Evolutionary conservation across 768 basidiomycete species (phyloP).

Genomic region (Nidularia pulvinata): DNA sequence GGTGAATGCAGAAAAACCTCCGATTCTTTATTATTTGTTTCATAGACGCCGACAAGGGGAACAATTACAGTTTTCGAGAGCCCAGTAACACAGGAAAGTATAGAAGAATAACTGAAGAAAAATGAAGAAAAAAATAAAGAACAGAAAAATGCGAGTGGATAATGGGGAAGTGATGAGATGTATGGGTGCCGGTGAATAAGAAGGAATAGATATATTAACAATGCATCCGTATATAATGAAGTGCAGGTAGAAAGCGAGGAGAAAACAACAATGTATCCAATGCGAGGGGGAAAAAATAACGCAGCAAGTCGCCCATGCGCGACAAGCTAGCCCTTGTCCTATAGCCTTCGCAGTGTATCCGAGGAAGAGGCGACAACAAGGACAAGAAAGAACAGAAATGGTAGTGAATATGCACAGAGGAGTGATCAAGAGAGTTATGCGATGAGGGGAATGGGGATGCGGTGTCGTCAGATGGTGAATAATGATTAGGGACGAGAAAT

Average conservation of each 20-base stretch:
- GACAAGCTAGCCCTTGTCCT: too few relatives aligned
- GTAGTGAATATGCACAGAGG: constrained; percentile 5
- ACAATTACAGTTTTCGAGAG: not conserved
- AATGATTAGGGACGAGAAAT: too few relatives aligned
- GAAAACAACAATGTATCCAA: constrained; percentile 5
- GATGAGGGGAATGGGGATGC: too few relatives aligned
- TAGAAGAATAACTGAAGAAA: not conserved
- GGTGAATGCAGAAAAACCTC: too few relatives aligned
- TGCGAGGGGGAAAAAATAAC: constrained; percentile 9
- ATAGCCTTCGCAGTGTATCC: too few relatives aligned
- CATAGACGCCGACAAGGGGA: not conserved
- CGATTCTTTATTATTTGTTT: not conserved
- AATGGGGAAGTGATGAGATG: constrained; percentile 1
- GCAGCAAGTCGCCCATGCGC: constrained; percentile 1
- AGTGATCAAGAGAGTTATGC: too few relatives aligned
- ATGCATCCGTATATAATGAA: not conserved
- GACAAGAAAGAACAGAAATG: constrained; percentile 5
- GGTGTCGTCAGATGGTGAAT: too few relatives aligned
- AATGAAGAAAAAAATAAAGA: constrained; percentile 8
- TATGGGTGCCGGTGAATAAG: constrained; percentile 7
- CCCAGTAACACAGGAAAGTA: constrained; percentile 1
- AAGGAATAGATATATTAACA: constrained; percentile 9
- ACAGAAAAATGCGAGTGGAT: not conserved
- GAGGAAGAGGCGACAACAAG: constrained; percentile 4
- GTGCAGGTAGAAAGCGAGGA: constrained; percentile 9